Evolutionary conservation across 768 basidiomycete species (phyloP).

Genomic region (Suillus placidus): DNA sequence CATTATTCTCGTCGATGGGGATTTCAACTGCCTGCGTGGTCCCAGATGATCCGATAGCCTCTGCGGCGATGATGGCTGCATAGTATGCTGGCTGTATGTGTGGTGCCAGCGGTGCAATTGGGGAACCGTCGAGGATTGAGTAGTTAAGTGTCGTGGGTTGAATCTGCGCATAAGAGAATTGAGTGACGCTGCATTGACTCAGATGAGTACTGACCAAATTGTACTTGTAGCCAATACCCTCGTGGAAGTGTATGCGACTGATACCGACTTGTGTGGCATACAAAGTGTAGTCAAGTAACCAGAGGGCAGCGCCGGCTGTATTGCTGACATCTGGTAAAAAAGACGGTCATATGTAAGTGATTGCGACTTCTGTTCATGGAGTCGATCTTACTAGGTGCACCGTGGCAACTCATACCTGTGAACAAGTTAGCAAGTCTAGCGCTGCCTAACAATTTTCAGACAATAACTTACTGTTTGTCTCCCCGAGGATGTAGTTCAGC

Average conservation of each 20-base stretch:
- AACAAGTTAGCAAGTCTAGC: neutral
- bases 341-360: constrained; percentile 5
- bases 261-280: constrained; percentile 60
- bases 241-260: constrained; percentile 60
- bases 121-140: constrained; percentile 58
- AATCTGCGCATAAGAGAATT: constrained; percentile 42
- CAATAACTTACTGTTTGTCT: constrained; percentile 56
- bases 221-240: constrained; percentile 74
- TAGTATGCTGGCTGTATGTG: constrained; percentile 73
- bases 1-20: constrained; percentile 43
- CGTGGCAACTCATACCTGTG: constrained; percentile 40
- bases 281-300: constrained; percentile 67
- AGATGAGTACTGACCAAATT: constrained; percentile 46
- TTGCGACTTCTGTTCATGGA: neutral
- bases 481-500: constrained; percentile 63
- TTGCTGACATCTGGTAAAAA: constrained; percentile 56
- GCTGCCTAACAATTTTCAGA: neutral
- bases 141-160: constrained; percentile 62
- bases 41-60: constrained; percentile 55
- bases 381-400: constrained; percentile 30
- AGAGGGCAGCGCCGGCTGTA: constrained; percentile 69
- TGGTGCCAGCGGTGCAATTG: constrained; percentile 53
- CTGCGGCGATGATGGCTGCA: constrained; percentile 59
- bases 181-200: neutral
- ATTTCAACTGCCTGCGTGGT: constrained; percentile 50